phyloP scores from a whole-genome alignment of 2,329 filamentous ascomycete genomes.

The Zymoseptoria brevis region DNA sequence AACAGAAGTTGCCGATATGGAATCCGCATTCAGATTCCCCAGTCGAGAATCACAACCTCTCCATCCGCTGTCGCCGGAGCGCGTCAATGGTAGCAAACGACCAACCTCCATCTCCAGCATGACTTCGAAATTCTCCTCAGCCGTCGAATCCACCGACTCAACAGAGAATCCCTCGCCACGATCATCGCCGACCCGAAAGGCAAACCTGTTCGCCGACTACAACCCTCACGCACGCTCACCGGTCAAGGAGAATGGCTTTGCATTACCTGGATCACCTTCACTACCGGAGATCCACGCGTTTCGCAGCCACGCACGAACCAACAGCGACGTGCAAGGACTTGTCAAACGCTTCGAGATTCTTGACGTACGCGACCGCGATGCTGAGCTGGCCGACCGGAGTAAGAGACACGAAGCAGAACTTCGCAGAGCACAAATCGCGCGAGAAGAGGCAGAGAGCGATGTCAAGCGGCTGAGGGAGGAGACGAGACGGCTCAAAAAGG shows the following conservation, averaged over 20 bases:
- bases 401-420: constrained; percentile 38
- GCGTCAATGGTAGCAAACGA: constrained; percentile 44
- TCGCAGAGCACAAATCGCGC: constrained; percentile 36
- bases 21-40: constrained; percentile 44
- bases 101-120: constrained; percentile 33
- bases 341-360: constrained; percentile 67
- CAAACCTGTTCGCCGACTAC: constrained; percentile 27
- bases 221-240: constrained; percentile 10
- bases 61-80: constrained; percentile 55
- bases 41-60: constrained; percentile 47
- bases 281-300: constrained; percentile 26
- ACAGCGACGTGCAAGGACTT: constrained; percentile 49
- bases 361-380: constrained; percentile 44
- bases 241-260: constrained; percentile 12
- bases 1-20: constrained; percentile 21
- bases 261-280: constrained; percentile 25
- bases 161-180: constrained; percentile 18
- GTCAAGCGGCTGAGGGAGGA: constrained; percentile 58
- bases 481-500: constrained; percentile 45
- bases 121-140: constrained; percentile 26
- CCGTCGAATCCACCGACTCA: constrained; percentile 16
- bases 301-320: constrained; percentile 43
- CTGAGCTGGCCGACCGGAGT: constrained; percentile 33
- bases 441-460: constrained; percentile 64
- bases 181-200: constrained; percentile 29